Conservation (phyloP, 306 rosid genomes). For the Sindora glabra region DNA sequence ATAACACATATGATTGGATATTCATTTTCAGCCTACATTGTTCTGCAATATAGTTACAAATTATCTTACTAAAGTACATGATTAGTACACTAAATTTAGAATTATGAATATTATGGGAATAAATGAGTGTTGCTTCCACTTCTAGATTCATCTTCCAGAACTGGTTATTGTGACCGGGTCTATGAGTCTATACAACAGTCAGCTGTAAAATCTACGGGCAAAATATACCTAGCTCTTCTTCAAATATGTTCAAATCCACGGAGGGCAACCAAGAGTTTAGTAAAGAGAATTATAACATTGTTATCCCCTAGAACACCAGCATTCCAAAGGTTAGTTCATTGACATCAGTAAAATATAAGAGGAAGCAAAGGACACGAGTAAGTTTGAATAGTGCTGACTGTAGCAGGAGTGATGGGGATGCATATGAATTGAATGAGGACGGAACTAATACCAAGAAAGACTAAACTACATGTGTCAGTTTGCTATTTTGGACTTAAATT, state of each 20-base stretch:
- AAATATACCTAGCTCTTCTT: constrained; percentile 76
- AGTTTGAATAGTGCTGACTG: constrained; percentile 71
- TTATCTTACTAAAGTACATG: constrained; percentile 91
- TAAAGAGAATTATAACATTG: constrained; percentile 65
- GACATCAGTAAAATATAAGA: constrained; percentile 51
- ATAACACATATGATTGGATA: no score
- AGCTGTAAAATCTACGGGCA: constrained; percentile 59
- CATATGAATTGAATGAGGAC: constrained; percentile 62
- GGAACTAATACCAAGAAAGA: constrained; percentile 83
- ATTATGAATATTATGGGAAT: constrained; percentile 10
- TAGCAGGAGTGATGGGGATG: constrained; percentile 81
- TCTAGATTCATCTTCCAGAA: constrained; percentile 82
- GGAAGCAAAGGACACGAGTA: constrained; percentile 76
- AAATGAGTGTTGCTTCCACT: constrained; percentile 12
- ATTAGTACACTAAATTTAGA: constrained; percentile 71
- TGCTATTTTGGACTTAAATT: neutral
- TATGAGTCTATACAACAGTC: constrained; percentile 58
- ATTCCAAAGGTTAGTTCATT: constrained; percentile 46
- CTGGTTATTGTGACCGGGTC: constrained; percentile 86
- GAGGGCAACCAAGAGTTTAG: constrained; percentile 68
- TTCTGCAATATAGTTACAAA: no score
- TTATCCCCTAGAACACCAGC: constrained; percentile 47
- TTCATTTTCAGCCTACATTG: no score
- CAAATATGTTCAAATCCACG: constrained; percentile 87
- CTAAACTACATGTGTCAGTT: constrained; percentile 73